phyloP scores from a whole-genome alignment of 108 stramenopile species.

The Skeletonema costatum region DNA sequence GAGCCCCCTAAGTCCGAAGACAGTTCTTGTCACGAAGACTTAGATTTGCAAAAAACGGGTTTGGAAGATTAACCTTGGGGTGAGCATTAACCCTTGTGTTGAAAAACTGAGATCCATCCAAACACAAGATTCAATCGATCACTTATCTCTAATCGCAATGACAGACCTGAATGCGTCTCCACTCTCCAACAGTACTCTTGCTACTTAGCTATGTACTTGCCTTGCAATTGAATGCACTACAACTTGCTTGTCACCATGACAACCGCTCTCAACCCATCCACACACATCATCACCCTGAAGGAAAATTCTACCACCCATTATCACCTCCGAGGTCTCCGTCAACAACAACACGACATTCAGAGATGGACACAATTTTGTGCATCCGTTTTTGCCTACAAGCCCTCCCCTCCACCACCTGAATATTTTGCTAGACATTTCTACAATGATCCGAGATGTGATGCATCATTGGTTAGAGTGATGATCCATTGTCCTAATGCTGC shows the following conservation, averaged over 20 bases:
- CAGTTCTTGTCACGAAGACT: too few relatives aligned
- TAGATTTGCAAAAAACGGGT: too few relatives aligned
- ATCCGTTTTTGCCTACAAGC: conserved; percentile 69
- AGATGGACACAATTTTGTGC: conserved; percentile 75
- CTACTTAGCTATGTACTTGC: too few relatives aligned
- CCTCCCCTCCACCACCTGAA: conserved; percentile 54
- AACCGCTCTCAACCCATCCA: neutral
- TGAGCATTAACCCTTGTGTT: too few relatives aligned
- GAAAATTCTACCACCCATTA: neutral
- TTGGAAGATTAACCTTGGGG: too few relatives aligned
- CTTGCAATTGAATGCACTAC: too few relatives aligned
- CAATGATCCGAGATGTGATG: conserved; percentile 67
- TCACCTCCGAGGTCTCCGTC: neutral
- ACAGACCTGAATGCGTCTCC: too few relatives aligned
- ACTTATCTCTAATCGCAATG: too few relatives aligned
- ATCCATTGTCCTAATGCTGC: neutral
- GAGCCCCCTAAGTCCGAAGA: too few relatives aligned
- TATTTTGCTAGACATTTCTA: conserved; percentile 75
- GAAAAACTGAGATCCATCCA: too few relatives aligned
- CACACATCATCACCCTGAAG: neutral
- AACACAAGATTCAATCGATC: too few relatives aligned
- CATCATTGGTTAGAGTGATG: conserved; percentile 57
- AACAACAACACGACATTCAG: conserved; percentile 22
- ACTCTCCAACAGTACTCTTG: too few relatives aligned
- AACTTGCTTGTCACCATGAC: neutral